A percentile compares a stretch with the other conserved stretches of the same genome.
These are phyloP conservation scores for Aureobasidium sp. DNA, from an alignment of 2,329 filamentous ascomycete species.

Conservation along the genomic window DNA sequence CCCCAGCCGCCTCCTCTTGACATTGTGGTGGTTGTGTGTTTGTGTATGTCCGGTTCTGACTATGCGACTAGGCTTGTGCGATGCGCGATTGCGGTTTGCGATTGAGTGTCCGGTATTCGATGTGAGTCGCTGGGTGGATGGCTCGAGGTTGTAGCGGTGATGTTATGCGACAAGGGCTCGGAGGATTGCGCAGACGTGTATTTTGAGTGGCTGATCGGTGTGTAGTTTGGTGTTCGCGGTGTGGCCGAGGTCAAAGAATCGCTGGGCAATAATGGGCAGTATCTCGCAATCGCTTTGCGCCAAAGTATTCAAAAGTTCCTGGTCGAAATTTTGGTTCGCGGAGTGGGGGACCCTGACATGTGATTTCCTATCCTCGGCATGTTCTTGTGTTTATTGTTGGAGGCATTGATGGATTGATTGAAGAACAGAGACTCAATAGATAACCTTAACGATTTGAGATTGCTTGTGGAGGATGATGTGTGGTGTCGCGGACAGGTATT, in stretches of 20 bases:
- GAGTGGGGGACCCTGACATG: constrained; percentile 6
- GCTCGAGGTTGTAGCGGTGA: neutral
- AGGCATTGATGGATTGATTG: too few relatives aligned
- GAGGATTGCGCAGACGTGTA: neutral
- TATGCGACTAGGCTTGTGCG: neutral
- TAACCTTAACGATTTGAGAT: too few relatives aligned
- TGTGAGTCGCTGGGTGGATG: neutral
- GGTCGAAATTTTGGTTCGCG: constrained; percentile 6
- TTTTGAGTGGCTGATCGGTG: neutral
- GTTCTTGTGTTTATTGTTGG: too few relatives aligned
- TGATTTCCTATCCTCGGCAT: too few relatives aligned
- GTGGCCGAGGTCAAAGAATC: neutral
- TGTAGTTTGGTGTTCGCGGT: neutral
- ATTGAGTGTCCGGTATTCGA: neutral
- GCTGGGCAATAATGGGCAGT: neutral
- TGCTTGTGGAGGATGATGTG: too few relatives aligned
- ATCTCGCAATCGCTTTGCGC: neutral
- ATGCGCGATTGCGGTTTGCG: neutral
- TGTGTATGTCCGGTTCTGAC: neutral
- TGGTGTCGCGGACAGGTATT: too few relatives aligned
- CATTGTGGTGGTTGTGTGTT: constrained; percentile 16
- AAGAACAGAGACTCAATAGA: too few relatives aligned
- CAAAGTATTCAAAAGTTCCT: neutral
- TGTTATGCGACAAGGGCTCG: neutral
- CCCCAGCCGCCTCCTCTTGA: constrained; percentile 25